Evolutionary conservation across 140 eudicot species (phyloP).

Genomic region (Erigeron philadelphicus): DNA sequence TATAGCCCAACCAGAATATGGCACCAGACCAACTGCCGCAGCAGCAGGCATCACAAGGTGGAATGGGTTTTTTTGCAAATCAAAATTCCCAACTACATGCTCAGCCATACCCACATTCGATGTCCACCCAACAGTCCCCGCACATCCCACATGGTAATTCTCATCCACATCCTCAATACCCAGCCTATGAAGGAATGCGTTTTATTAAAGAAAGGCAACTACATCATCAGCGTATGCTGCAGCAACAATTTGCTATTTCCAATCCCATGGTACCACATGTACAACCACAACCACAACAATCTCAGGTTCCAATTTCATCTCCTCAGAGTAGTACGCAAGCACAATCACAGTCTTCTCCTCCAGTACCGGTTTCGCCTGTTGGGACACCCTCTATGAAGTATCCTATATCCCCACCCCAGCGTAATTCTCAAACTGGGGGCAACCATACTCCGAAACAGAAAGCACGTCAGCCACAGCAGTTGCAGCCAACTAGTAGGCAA

Average conservation of each 20-base stretch:
- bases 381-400: constrained; percentile 36
- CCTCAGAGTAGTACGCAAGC: constrained; percentile 56
- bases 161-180: constrained; percentile 51
- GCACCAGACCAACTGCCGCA: constrained; percentile 52
- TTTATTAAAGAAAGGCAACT: constrained; percentile 67
- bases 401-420: constrained; percentile 42
- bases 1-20: constrained; percentile 36
- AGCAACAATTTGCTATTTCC: constrained; percentile 52
- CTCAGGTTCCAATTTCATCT: constrained; percentile 58
- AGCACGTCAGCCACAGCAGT: constrained; percentile 41
- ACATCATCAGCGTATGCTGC: constrained; percentile 63
- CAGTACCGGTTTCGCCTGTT: constrained; percentile 31
- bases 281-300: constrained; percentile 43
- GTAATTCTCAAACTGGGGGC: constrained; percentile 45
- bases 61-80: constrained; percentile 41
- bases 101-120: constrained; percentile 48
- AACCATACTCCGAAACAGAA: constrained; percentile 58
- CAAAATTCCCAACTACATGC: constrained; percentile 48
- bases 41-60: constrained; percentile 42
- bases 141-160: constrained; percentile 32
- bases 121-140: constrained; percentile 67
- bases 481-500: constrained; percentile 57
- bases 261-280: constrained; percentile 52
- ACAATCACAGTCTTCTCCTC: constrained; percentile 54
- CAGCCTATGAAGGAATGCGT: constrained; percentile 66